Base-by-base conservation (phyloP, 2,329 filamentous ascomycete species). In the Colletotrichum lentis region DNA sequence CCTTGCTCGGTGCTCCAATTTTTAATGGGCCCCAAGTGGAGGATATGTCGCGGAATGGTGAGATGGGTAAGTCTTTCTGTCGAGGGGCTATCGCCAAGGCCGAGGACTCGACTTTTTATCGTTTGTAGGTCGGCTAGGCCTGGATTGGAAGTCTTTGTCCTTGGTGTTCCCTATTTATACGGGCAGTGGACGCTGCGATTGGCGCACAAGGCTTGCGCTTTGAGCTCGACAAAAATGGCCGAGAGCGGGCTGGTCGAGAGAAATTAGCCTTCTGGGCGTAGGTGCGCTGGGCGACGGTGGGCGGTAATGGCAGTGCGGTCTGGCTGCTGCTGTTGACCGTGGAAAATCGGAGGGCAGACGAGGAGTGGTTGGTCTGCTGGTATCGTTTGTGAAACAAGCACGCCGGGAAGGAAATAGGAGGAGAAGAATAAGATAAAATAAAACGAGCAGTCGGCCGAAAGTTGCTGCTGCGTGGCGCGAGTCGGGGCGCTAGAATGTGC, bases 1-100 rank as follows among this genome's bases (percentile, higher is more conserved):
- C 65, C 65, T 68, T 68, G 65, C 62, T 65, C 54, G 43, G 22
- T 55, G 65, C 22, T 68, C 62, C 62, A 65, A 49, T 68, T 68
- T 64, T 65, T 37, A 39, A 59, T 60, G 61, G 62, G 65, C 55
- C 65, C n/a, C 55, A 31, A 20, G 47, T 64, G 63, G 24, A 60
- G 49, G 49, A 68, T 41, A 49, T 55, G 65, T 60, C 61, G 65
- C 50, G 55, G 55, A 49, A 59, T 50, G 50, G 27, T 37, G 35
- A 50, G 54, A 27, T 55, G 65, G 54, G 49, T 49, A 41, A 54
- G 27, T 39, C n/a, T n/a, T 59, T 50, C 24, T n/a, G 64, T 54
- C 54, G 54, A 65, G 49, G 43, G 43, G n/a, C 39, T 49, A 35
- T 43, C 37, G 65, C 44, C 49, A 50, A 49, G 49, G 62, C 37